A percentile compares a stretch with the other conserved stretches of the same genome.
phyloP scores from a whole-genome alignment of 768 basidiomycete genomes.

The Boletus tomentosulus region DNA sequence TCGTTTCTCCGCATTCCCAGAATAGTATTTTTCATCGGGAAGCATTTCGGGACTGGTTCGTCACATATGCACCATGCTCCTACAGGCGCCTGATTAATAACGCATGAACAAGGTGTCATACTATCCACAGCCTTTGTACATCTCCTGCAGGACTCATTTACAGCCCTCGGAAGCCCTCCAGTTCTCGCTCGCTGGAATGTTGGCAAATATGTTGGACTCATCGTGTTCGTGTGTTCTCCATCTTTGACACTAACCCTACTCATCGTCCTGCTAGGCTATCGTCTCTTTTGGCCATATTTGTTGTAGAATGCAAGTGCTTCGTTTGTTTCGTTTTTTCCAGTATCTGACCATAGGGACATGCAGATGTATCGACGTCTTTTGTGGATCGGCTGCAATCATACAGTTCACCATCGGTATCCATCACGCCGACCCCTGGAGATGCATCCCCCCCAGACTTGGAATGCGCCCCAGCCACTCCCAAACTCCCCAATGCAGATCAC shows the following conservation, averaged over 20 bases:
- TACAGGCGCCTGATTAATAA: background rate
- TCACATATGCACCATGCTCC: background rate
- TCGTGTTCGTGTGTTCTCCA: conserved; percentile 55
- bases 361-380: conserved; percentile 72
- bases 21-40: conserved; percentile 76
- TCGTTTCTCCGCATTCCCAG: conserved; percentile 58
- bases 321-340: background rate
- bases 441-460: conserved; percentile 15
- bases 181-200: conserved; percentile 48
- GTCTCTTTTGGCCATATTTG: conserved; percentile 68
- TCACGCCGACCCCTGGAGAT: conserved; percentile 25
- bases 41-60: conserved; percentile 77
- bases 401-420: conserved; percentile 47
- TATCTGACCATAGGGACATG: background rate
- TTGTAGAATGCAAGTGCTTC: conserved; percentile 66
- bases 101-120: conserved; percentile 55
- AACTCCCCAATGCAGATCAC: conserved; percentile 1
- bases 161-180: conserved; percentile 44
- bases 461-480: background rate
- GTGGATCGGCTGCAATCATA: conserved; percentile 68
- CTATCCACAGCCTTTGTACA: conserved; percentile 81
- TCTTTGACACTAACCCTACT: conserved; percentile 1
- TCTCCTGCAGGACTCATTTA: conserved; percentile 73
- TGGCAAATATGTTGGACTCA: conserved; percentile 60
- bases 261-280: conserved; percentile 41